Base-by-base conservation (phyloP, 202 grass and related monocot genomes). In the Eragrostis tef region DNA sequence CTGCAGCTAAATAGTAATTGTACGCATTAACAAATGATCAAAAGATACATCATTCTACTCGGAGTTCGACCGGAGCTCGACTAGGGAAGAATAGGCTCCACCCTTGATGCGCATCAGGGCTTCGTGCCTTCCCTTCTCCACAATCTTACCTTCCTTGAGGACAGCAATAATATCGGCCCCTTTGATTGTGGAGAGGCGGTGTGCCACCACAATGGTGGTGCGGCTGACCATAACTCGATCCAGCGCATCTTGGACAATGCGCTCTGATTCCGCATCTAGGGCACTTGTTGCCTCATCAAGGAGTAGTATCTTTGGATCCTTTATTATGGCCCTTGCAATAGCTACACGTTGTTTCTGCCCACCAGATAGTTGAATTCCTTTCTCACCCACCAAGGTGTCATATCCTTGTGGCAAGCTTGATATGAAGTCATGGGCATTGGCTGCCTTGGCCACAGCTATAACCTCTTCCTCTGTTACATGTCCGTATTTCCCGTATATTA, bases 211-310 rank as follows among this genome's bases (percentile, higher is more conserved):
- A 42, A 92, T 34, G 10, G 91, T 94, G 20, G 91, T 94, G 11
- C 88, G 59, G 39, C 89, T 85, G 1, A 89, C 81, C 88, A 92
- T 94, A 26, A 92, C 91, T 42, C 71, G 57, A 48, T 97, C 89
- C 41, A 94, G 42, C 14, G 91, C 94, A 47, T 97, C 94, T 72
- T 97, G 91, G 61, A 94, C 94, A 0, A 84, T 81, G 72, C 68
- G 81, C 74, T 94, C 94, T 0, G 94, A 89, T 82, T 94, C 89
- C 0, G 88, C 89, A 64, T 94, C 89, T 17, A 97, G 48, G 53
- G 94, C 91, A 77, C 94, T 94, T 5, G 91, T 92, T 41, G 94
- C 94, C 71, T 94, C 94, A 42, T 97, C 94, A 34, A 97, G 89
- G 14, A 97, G 78, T 15, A 97, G 86, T 80, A 97, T 85, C 75